Base-by-base conservation (phyloP, 2,329 filamentous ascomycete genomes). In the Hypocreales sp. region DNA sequence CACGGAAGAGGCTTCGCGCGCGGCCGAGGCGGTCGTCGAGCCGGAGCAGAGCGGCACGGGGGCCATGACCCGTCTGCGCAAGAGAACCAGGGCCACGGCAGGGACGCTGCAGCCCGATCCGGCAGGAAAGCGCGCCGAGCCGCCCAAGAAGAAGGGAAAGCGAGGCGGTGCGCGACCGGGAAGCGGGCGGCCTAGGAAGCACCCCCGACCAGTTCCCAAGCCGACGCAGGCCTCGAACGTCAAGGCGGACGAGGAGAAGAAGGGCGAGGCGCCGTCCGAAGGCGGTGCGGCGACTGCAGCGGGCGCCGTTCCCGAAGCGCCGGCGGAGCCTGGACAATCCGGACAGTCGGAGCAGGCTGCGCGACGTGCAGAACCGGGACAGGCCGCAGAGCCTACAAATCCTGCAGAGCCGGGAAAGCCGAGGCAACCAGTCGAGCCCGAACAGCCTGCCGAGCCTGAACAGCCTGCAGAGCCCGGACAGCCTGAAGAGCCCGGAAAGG, bases 111-210 rank as follows among this genome's bases (percentile, higher is more conserved):
- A 28, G 20, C 21, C 30, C 10, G 32, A 31, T 4, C 27, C 32
- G 11, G 32, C 36, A 22, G 22, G 34, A 10, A 43, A 40, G 22
- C 17, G 29, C 15, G 22, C 27, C 31, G 35, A 30, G 40, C 39
- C 40, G 24, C 37, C 36, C 10, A 53, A 52, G n/a, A 53, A 52
- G 36, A 39, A 42, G 15, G 50, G 51, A 20, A 54, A 55, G 33
- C 44, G 51, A 22, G 51, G 51, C 18, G 51, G 51, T 7, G 51
- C 51, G 17, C 43, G 51, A 24, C 51, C 51, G 5, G 51, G 51
- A 8, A 55, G 51, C 31, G 51, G 51, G 16, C 42, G 51, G 24
- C 51, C 51, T 41, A 50, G 51, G 39, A 55, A 54, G 37, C 48
- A 55, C 21, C 50, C 48, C 18, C 45, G 45, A 18, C 36, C 35